Conservation (phyloP, 2,329 filamentous ascomycete species). For the Pseudogymnoascus sp. region DNA sequence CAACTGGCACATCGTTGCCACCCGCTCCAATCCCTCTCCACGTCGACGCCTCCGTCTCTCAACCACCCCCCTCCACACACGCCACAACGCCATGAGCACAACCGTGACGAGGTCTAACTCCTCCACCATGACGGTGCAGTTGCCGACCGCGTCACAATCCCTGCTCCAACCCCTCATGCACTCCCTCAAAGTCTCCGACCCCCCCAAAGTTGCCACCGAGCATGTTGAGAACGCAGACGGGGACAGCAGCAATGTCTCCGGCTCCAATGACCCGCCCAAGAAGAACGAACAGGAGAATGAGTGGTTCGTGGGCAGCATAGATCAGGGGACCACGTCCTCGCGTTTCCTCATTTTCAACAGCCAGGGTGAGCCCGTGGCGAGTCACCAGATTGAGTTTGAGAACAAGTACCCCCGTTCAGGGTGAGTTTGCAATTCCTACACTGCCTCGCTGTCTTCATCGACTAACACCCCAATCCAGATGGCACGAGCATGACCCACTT, state of each 20-base stretch:
- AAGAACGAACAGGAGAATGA: conserved; percentile 30
- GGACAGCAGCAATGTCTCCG: background rate
- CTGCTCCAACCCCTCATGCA: background rate
- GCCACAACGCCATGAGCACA: background rate
- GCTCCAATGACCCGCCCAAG: conserved; percentile 9
- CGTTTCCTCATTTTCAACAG: conserved; percentile 87
- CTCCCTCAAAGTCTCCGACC: background rate
- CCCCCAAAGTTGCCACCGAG: background rate
- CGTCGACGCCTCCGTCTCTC: background rate
- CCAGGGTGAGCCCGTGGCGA: conserved; percentile 67
- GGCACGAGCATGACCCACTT: conserved; percentile 77
- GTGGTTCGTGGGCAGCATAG: conserved; percentile 78
- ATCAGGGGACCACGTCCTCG: conserved; percentile 84
- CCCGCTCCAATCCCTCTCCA: background rate
- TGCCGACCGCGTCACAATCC: background rate
- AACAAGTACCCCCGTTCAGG: conserved; percentile 80
- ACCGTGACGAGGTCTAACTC: conserved; percentile 1
- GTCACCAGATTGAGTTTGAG: conserved; percentile 79
- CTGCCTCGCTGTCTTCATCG: background rate
- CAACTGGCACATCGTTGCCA: background rate
- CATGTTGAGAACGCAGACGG: background rate
- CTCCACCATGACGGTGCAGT: background rate
- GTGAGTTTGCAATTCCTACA: conserved; percentile 43
- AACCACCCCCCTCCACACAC: background rate
- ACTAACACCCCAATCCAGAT: conserved; percentile 42